Conservation (phyloP, 1,284 basidiomycete genomes). For the Leccinum griseonigrum region DNA sequence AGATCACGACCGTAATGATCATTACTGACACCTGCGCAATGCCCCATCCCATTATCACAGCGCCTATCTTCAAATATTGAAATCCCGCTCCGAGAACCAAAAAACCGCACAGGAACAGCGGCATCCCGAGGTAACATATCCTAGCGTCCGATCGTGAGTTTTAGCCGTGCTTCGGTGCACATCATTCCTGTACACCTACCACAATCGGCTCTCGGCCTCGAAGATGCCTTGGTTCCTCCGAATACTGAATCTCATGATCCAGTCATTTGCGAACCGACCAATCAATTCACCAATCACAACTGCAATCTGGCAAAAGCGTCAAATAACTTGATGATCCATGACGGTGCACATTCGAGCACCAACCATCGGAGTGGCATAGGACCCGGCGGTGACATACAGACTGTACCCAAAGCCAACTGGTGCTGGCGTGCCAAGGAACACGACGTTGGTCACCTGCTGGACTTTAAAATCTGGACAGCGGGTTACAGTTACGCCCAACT, state of each 20-base stretch:
- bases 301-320: conserved; percentile 42
- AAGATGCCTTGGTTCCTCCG: conserved; percentile 66
- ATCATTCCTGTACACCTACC: conserved; percentile 40
- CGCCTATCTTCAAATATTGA: conserved; percentile 53
- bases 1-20: conserved; percentile 66
- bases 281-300: conserved; percentile 67
- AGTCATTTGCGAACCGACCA: conserved; percentile 68
- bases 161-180: too few species aligned
- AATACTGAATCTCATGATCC: conserved; percentile 56
- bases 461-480: background rate
- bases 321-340: background rate
- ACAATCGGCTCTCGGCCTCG: conserved; percentile 66
- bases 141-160: conserved; percentile 31
- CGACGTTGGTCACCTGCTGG: conserved; percentile 61
- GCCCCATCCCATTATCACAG: conserved; percentile 67
- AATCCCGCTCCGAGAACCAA: conserved; percentile 57
- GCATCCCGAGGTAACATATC: conserved; percentile 63
- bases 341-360: conserved; percentile 10
- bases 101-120: conserved; percentile 64
- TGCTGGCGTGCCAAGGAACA: conserved; percentile 59
- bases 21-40: conserved; percentile 59
- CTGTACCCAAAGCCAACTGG: conserved; percentile 61
- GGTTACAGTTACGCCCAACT: background rate
- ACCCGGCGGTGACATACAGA: conserved; percentile 50
- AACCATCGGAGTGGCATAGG: conserved; percentile 66